Conservation (phyloP, 2,329 filamentous ascomycete species). For the Beauveria pseudobassiana region DNA sequence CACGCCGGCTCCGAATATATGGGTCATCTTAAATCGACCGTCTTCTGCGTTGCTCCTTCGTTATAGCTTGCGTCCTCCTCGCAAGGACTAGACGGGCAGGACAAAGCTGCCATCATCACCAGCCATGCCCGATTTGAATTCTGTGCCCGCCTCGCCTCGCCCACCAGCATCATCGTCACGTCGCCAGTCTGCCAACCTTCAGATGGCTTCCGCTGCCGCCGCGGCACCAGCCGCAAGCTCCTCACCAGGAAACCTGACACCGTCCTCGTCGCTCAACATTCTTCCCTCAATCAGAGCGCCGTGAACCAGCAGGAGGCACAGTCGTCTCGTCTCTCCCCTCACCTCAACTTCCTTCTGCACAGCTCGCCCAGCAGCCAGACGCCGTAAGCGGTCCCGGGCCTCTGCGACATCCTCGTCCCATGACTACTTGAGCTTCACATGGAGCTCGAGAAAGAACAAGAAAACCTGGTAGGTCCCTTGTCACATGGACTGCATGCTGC, state of each 20-base stretch:
- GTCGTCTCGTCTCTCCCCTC: conserved; percentile 25
- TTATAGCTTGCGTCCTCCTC: background rate
- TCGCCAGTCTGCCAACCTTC: conserved; percentile 34
- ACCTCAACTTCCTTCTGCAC: conserved; percentile 20
- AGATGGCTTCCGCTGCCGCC: conserved; percentile 33
- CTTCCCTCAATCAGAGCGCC: conserved; percentile 47
- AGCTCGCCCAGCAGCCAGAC: conserved; percentile 18
- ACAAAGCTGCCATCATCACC: background rate
- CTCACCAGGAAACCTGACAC: conserved; percentile 16
- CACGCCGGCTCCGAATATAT: background rate
- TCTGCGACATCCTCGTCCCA: conserved; percentile 74
- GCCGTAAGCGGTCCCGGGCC: conserved; percentile 59
- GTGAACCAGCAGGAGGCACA: conserved; percentile 28
- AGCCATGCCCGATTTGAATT: conserved; percentile 49
- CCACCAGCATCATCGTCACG: conserved; percentile 31
- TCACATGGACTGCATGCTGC: background rate
- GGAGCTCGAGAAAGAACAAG: conserved; percentile 90
- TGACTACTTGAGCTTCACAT: conserved; percentile 83
- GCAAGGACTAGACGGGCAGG: background rate
- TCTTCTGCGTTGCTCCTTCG: background rate
- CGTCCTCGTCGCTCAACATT: conserved; percentile 44
- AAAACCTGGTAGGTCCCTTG: conserved; percentile 64
- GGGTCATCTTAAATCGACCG: background rate
- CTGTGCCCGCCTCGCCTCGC: conserved; percentile 44
- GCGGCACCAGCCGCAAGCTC: conserved; percentile 12